These are phyloP conservation scores for Solanum tarapatanum DNA, from an alignment of 257 asterid species.

Conservation along the genomic window DNA sequence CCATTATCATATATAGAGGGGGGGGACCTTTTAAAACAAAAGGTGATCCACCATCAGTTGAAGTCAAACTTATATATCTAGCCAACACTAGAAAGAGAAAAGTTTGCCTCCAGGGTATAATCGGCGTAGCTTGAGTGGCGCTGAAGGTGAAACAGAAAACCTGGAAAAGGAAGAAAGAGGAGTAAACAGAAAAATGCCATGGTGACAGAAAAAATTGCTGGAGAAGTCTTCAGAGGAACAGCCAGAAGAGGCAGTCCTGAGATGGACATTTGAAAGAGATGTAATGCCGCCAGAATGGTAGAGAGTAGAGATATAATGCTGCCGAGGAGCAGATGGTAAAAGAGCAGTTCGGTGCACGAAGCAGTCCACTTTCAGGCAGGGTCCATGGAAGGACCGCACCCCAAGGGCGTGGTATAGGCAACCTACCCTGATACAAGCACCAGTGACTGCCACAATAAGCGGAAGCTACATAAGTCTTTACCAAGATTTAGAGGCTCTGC, in stretches of 20 bases:
- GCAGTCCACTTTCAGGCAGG: not conserved
- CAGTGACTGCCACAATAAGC: not conserved
- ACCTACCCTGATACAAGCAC: not conserved
- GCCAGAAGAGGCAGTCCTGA: not conserved
- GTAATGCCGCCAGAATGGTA: not conserved
- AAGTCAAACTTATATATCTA: not conserved
- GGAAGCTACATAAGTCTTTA: not conserved
- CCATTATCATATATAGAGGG: not conserved
- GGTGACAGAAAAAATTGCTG: not conserved
- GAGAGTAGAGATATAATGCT: not conserved
- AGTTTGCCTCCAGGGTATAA: not conserved
- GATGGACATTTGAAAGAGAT: not conserved
- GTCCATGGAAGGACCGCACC: not conserved
- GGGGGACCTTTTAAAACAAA: not conserved
- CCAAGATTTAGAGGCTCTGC: not conserved
- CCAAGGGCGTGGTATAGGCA: not conserved
- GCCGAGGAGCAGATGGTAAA: not conserved
- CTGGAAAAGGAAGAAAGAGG: not conserved
- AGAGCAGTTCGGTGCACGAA: not conserved
- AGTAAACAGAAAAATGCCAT: not conserved
- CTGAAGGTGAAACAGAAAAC: not conserved
- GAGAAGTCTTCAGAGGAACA: not conserved
- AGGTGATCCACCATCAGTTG: not conserved
- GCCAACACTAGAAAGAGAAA: not conserved
- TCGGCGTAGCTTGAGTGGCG: not conserved